Percentiles rank a stretch among this genome's conserved stretches.
These are phyloP conservation scores for Cairneyella variabilis DNA, from an alignment of 495 filamentous ascomycete genomes.

Conservation along the genomic window DNA sequence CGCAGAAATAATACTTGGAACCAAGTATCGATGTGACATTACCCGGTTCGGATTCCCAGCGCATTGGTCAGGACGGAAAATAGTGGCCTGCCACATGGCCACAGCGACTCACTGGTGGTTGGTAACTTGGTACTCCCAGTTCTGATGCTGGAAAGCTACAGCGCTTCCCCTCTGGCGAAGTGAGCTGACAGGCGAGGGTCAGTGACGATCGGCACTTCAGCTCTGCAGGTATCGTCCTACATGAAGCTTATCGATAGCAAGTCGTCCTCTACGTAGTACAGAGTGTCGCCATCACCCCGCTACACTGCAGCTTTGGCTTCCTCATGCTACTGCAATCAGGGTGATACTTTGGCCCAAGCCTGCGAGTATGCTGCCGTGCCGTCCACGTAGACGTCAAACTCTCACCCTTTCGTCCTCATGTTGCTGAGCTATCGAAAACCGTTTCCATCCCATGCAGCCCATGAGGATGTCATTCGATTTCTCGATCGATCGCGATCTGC, in stretches of 20 bases:
- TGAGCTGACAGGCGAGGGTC: neutral
- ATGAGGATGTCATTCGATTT: neutral
- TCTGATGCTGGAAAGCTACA: neutral
- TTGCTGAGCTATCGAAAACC: neutral
- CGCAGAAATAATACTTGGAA: neutral
- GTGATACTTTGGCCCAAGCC: no score
- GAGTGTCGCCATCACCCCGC: constrained; percentile 8
- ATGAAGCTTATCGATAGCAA: constrained; percentile 19
- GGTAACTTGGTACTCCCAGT: neutral
- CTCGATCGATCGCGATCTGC: neutral
- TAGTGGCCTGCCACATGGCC: neutral
- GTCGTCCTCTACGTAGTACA: no score
- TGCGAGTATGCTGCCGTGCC: neutral
- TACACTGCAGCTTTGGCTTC: neutral
- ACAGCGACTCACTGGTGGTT: neutral
- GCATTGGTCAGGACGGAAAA: neutral
- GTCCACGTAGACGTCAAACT: neutral
- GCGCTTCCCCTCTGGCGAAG: neutral
- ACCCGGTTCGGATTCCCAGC: neutral
- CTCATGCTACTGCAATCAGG: no score
- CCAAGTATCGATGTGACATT: neutral
- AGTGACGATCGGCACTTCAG: neutral
- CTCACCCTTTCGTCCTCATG: neutral
- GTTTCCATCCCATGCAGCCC: neutral
- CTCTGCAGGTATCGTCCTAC: neutral